These are phyloP conservation scores for Kluyveromyces sp. DNA, from an alignment of 1,139 yeast genomes.

Conservation along the genomic window DNA sequence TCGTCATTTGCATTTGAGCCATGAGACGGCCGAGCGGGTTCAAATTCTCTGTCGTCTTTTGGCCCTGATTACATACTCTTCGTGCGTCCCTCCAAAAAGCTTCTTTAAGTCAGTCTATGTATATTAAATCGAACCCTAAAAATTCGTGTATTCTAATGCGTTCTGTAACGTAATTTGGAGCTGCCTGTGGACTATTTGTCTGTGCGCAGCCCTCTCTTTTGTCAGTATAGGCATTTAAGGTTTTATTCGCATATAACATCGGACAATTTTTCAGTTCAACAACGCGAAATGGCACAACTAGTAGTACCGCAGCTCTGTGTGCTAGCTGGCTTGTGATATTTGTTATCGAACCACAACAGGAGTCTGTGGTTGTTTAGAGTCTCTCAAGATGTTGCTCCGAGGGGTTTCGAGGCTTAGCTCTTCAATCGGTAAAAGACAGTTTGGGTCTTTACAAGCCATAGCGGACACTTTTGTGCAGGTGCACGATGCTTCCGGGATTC, in stretches of 20 bases:
- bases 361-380: not conserved
- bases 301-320: no score
- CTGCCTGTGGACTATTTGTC: not conserved
- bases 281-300: no score
- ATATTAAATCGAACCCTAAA: not conserved
- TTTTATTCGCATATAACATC: not conserved
- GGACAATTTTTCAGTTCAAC: not conserved
- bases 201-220: no score
- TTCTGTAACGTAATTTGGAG: not conserved
- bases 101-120: not conserved
- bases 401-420: not conserved
- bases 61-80: no score
- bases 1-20: not conserved
- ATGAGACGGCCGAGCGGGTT: not conserved
- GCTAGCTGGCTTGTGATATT: no score
- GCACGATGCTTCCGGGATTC: slow-evolving; percentile 54
- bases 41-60: no score
- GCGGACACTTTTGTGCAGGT: slow-evolving; percentile 29
- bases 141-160: not conserved
- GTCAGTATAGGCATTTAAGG: not conserved
- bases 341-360: not conserved
- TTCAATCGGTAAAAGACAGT: slow-evolving; percentile 5
- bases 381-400: not conserved
- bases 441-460: slow-evolving; percentile 19
- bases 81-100: not conserved